These are phyloP conservation scores for Fusarium brachygibbosum DNA, from an alignment of 2,329 filamentous ascomycete species.

Conservation along the genomic window DNA sequence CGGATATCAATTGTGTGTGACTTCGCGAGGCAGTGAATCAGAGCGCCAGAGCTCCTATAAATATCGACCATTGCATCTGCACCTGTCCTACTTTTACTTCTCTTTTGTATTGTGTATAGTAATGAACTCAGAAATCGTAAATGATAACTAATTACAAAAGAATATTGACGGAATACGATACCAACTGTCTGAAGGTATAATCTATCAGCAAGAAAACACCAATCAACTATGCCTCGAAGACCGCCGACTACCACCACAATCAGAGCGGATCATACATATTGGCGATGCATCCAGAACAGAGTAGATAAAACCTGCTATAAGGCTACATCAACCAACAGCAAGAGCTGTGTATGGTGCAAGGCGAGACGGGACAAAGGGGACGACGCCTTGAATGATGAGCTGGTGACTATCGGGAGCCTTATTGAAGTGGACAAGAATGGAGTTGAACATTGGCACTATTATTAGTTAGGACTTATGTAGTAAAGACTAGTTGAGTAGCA, in stretches of 20 bases:
- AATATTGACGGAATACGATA: not conserved
- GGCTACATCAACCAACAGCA: not conserved
- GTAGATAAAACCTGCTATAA: not conserved
- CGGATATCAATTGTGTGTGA: not conserved
- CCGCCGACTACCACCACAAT: not conserved
- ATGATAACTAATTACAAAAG: accelerated
- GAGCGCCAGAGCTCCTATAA: not conserved
- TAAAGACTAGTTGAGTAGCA: not conserved
- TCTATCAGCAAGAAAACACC: not conserved
- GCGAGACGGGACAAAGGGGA: not conserved
- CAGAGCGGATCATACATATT: not conserved
- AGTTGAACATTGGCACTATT: not conserved
- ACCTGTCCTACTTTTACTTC: accelerated
- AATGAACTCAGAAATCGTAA: not conserved
- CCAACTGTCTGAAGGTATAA: not conserved
- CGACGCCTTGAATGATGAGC: not conserved
- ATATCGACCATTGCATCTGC: not conserved
- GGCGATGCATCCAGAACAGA: not conserved
- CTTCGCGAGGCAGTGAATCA: not conserved
- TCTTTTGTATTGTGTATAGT: not conserved
- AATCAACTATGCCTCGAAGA: not conserved
- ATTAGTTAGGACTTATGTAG: accelerated
- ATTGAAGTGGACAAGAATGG: not conserved
- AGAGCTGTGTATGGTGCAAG: not conserved
- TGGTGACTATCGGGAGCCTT: not conserved